These are phyloP conservation scores for Nemania sp. DNA, from an alignment of 2,329 filamentous ascomycete genomes.

Conservation along the genomic window DNA sequence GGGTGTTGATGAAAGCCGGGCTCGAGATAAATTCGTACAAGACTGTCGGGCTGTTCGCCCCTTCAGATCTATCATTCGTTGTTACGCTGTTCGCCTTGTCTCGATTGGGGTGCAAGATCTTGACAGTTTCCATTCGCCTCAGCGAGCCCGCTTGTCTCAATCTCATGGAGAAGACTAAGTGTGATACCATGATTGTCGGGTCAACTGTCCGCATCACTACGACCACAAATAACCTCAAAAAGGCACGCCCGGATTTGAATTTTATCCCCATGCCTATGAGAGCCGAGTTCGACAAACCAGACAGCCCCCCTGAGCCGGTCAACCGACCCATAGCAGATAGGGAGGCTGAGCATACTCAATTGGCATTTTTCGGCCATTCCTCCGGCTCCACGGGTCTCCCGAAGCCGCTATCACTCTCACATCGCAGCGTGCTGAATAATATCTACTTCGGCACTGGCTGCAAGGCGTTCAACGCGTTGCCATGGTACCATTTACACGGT, in stretches of 20 bases:
- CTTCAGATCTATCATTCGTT: constrained; percentile 47
- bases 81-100: constrained; percentile 49
- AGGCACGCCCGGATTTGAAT: constrained; percentile 28
- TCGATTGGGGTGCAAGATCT: constrained; percentile 47
- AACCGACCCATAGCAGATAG: constrained; percentile 30
- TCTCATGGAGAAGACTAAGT: constrained; percentile 43
- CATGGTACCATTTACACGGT: constrained; percentile 50
- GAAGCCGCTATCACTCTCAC: constrained; percentile 49
- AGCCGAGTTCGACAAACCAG: constrained; percentile 31
- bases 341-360: constrained; percentile 37
- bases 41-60: constrained; percentile 45
- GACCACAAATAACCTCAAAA: constrained; percentile 36
- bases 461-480: constrained; percentile 47
- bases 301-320: constrained; percentile 27
- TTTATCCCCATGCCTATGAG: constrained; percentile 32
- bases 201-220: constrained; percentile 39
- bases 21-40: constrained; percentile 36
- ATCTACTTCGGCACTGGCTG: constrained; percentile 40
- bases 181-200: constrained; percentile 43
- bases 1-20: constrained; percentile 38
- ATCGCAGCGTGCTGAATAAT: constrained; percentile 44
- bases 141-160: constrained; percentile 45
- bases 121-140: constrained; percentile 49
- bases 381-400: constrained; percentile 53
- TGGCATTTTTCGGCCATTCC: constrained; percentile 49